Conservation (phyloP, 1,139 yeast species). For the Suhomyces choctaworum region DNA sequence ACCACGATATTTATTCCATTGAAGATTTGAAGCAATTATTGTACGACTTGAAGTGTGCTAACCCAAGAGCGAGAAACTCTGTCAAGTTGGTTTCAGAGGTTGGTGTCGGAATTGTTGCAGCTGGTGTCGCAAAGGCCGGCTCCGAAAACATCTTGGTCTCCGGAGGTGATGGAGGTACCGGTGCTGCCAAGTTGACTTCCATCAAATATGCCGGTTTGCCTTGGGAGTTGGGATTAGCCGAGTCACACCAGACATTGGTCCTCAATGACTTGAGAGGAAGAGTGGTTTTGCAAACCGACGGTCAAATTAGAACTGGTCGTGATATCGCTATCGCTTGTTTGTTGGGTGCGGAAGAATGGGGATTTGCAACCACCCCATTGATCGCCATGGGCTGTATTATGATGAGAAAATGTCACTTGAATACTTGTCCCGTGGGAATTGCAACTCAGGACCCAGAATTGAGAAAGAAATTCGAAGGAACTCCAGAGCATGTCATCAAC, state of each 20-base stretch:
- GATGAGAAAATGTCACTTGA: conserved; percentile 82
- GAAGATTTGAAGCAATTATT: conserved; percentile 96
- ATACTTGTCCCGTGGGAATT: conserved; percentile 97
- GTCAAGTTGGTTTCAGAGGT: conserved; percentile 96
- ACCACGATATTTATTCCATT: conserved; percentile 96
- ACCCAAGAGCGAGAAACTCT: conserved; percentile 95
- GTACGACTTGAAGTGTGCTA: conserved; percentile 93
- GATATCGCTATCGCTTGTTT: conserved; percentile 95
- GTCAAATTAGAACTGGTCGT: conserved; percentile 93
- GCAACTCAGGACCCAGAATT: conserved; percentile 97
- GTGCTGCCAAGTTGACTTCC: conserved; percentile 98
- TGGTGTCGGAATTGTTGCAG: conserved; percentile 98
- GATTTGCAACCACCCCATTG: conserved; percentile 95
- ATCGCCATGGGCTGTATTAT: conserved; percentile 97
- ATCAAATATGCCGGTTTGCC: conserved; percentile 97
- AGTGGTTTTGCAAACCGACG: conserved; percentile 94
- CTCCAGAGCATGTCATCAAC: conserved; percentile 98
- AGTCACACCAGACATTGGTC: conserved; percentile 95
- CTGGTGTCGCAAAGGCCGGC: conserved; percentile 98
- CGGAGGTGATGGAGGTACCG: conserved; percentile 99
- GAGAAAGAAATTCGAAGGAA: conserved; percentile 89
- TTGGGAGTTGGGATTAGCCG: conserved; percentile 98
- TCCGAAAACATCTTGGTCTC: conserved; percentile 94
- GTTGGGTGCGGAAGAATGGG: conserved; percentile 98
- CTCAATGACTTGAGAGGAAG: conserved; percentile 94